phyloP scores from a whole-genome alignment of 306 rosid species.

The Abrus precatorius region DNA sequence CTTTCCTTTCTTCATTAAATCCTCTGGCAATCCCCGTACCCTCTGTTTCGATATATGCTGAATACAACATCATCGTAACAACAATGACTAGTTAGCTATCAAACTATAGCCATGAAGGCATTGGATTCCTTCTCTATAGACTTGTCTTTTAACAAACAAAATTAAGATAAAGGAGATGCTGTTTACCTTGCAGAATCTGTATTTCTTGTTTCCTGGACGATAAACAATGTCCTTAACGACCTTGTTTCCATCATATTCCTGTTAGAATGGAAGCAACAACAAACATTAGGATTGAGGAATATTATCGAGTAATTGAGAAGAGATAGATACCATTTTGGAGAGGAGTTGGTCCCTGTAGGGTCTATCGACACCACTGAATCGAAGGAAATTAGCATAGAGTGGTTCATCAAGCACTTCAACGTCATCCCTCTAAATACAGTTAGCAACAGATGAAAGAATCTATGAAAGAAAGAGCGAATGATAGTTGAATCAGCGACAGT shows the following conservation, averaged over 20 bases:
- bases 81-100: slow-evolving; percentile 19
- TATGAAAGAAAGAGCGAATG: not conserved
- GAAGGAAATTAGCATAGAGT: slow-evolving; percentile 76
- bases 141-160: not conserved
- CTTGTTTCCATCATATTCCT: slow-evolving; percentile 86
- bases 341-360: slow-evolving; percentile 76
- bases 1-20: slow-evolving; percentile 78
- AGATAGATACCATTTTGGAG: slow-evolving; percentile 58
- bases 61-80: slow-evolving; percentile 5
- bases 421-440: slow-evolving; percentile 69
- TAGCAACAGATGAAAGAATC: not conserved
- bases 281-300: not conserved
- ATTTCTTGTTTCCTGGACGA: slow-evolving; percentile 71
- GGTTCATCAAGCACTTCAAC: slow-evolving; percentile 87
- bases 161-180: not conserved
- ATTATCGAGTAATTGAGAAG: not conserved
- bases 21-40: slow-evolving; percentile 67
- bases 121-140: slow-evolving; percentile 21
- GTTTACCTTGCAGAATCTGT: slow-evolving; percentile 75
- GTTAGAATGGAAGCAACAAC: slow-evolving; percentile 25
- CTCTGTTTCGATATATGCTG: slow-evolving; percentile 87
- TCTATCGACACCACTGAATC: slow-evolving; percentile 66
- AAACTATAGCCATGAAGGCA: slow-evolving; percentile 20
- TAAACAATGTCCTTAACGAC: slow-evolving; percentile 65
- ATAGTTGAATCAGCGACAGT: not conserved